Evolutionary conservation across 2,329 filamentous ascomycete genomes (phyloP).

Genomic region (Stagonosporopsis tanaceti): DNA sequence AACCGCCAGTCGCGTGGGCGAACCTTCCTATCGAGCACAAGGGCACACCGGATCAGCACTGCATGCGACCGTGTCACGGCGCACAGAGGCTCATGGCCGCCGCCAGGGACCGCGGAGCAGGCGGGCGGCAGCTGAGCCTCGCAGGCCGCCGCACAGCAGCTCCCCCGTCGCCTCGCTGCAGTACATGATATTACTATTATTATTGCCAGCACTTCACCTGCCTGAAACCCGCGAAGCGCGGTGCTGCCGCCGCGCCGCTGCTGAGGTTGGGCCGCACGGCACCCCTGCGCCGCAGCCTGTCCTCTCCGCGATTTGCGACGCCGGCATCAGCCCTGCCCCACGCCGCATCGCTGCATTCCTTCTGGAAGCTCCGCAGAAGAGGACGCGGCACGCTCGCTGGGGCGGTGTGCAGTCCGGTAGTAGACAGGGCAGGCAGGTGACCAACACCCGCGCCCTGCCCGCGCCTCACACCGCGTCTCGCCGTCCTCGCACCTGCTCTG

Average conservation of each 20-base stretch:
- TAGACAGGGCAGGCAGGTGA: too few species aligned
- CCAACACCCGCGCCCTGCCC: not conserved
- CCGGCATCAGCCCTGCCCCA: constrained; percentile 23
- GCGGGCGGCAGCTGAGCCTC: constrained; percentile 6
- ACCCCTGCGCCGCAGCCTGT: constrained; percentile 3
- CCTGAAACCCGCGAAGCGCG: constrained; percentile 13
- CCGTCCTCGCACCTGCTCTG: too few species aligned
- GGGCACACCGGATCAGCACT: constrained; percentile 23
- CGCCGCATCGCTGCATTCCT: constrained; percentile 8
- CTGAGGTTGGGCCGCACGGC: not conserved
- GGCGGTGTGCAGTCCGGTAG: too few species aligned
- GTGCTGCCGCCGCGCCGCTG: not conserved
- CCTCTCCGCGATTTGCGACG: constrained; percentile 20
- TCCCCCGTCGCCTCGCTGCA: too few species aligned
- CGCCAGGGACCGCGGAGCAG: constrained; percentile 24
- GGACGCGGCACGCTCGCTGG: not conserved
- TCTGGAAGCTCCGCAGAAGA: constrained; percentile 14
- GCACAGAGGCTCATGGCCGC: constrained; percentile 12
- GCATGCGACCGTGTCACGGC: constrained; percentile 18
- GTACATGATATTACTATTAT: too few species aligned
- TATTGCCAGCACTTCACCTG: constrained; percentile 3
- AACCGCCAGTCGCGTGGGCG: constrained; percentile 34
- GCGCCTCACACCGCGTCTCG: not conserved
- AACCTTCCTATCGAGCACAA: constrained; percentile 20
- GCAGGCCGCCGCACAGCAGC: not conserved